Percentiles rank a stretch among this genome's conserved stretches.
Evolutionary conservation across 192 early-diverging fungal genomes (phyloP).

Genomic region (Backusella macrospora): DNA sequence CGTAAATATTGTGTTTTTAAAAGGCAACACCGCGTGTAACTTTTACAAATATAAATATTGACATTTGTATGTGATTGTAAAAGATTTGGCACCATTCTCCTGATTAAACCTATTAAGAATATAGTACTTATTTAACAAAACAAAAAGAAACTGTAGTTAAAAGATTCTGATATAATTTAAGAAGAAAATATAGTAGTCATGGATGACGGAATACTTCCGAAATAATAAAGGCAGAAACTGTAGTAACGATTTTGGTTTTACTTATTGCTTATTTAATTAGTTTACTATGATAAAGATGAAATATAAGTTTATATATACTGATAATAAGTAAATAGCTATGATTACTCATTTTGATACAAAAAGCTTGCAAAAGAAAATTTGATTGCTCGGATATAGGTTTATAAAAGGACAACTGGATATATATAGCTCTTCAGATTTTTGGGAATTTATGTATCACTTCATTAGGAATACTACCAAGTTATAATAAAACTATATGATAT

Average conservation of each 20-base stretch:
- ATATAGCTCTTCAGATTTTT: no score
- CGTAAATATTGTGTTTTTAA: not conserved
- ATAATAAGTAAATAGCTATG: no score
- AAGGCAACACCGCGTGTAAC: not conserved
- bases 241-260: not conserved
- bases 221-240: not conserved
- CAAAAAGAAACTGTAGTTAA: not conserved
- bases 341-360: no score
- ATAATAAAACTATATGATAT: no score
- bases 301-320: no score
- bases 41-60: not conserved
- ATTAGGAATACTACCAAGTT: no score
- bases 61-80: not conserved
- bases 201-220: not conserved
- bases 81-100: not conserved
- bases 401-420: no score
- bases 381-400: no score
- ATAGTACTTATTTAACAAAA: not conserved
- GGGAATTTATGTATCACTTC: no score
- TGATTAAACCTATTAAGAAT: not conserved
- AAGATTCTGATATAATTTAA: not conserved
- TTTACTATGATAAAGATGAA: no score
- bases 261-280: not conserved
- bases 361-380: no score
- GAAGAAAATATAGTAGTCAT: not conserved